These are phyloP conservation scores for Blakeslea trispora DNA, from an alignment of 371 early-diverging fungal species.

Conservation along the genomic window DNA sequence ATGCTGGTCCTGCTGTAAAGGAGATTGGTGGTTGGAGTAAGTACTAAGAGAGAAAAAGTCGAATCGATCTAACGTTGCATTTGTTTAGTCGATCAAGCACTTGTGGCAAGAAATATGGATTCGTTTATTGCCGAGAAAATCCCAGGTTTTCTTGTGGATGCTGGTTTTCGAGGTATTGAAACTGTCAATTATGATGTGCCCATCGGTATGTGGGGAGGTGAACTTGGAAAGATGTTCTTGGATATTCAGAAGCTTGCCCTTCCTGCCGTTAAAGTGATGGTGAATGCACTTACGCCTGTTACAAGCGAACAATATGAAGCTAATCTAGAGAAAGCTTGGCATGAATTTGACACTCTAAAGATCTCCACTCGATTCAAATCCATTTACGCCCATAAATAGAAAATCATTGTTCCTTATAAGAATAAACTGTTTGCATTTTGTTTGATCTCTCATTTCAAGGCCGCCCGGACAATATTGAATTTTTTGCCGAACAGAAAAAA, in stretches of 20 bases:
- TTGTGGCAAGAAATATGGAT: slow-evolving; percentile 34
- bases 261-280: slow-evolving; percentile 44
- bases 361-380: slow-evolving; percentile 35
- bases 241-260: slow-evolving; percentile 41
- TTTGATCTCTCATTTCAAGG: too few relatives aligned
- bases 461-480: too few relatives aligned
- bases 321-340: slow-evolving; percentile 24
- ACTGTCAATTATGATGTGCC: slow-evolving; percentile 35
- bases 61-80: background rate
- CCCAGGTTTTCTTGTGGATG: slow-evolving; percentile 25
- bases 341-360: slow-evolving; percentile 22
- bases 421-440: too few relatives aligned
- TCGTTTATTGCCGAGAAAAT: slow-evolving; percentile 46
- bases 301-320: slow-evolving; percentile 23
- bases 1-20: slow-evolving; percentile 37
- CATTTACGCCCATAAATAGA: slow-evolving; percentile 31
- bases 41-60: slow-evolving; percentile 7
- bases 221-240: slow-evolving; percentile 34
- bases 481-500: too few relatives aligned
- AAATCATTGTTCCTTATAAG: too few relatives aligned
- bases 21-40: slow-evolving; percentile 43
- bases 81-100: slow-evolving; percentile 33
- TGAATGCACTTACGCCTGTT: slow-evolving; percentile 26
- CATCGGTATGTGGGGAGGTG: slow-evolving; percentile 48
- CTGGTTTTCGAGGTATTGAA: slow-evolving; percentile 28